Base-by-base conservation (phyloP, 345 rosid genomes). In the Bruguiera gymnorhiza region DNA sequence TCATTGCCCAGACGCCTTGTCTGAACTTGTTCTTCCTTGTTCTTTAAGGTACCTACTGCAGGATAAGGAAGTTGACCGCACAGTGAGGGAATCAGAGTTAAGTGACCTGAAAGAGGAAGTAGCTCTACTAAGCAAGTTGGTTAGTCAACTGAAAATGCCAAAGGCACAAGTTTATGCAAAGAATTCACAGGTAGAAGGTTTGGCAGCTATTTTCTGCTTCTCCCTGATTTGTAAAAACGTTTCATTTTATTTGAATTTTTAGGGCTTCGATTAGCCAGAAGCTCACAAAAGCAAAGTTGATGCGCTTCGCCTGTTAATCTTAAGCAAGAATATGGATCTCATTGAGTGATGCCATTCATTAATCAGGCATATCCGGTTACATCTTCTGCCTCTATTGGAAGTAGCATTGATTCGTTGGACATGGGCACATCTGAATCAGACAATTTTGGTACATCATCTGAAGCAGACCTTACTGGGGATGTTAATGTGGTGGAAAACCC, bases 361-460 rank as follows among this genome's bases (percentile, higher is more conserved):
- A 30, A 73, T 70, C 82, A 89, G 90, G 82, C 60, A 15, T 83
- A 75, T 66, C 71, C 53, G 24, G 75, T 66, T 69, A 82, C 79
- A 70, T 74, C 79, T 67, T 85, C 88, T 39, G 29, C 71, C 69
- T 83, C 87, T 31, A 48, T 19, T 69, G 89, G 79, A 66, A 79
- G 79, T 62, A 82, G 73, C 67, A 64, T 73, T 59, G 60, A 52
- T 54, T 27, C 60, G 50, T 65, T 70, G 46, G 29, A 76, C 68
- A 30, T 24, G 58, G 59, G 55, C 21, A 63, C 57, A 0, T 46
- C 36, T 32, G 50, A 13, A 13, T 43, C 50, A 13, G 50, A 43
- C 50, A 43, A 43, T 43, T 43, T 13, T 43, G 50, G 50, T 43
- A 43, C 50, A 13, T 20, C 60, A 56, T 56, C 60, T 56, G 71